These are phyloP conservation scores for Logfia minima DNA, from an alignment of 129 eudicot species.

Conservation along the genomic window DNA sequence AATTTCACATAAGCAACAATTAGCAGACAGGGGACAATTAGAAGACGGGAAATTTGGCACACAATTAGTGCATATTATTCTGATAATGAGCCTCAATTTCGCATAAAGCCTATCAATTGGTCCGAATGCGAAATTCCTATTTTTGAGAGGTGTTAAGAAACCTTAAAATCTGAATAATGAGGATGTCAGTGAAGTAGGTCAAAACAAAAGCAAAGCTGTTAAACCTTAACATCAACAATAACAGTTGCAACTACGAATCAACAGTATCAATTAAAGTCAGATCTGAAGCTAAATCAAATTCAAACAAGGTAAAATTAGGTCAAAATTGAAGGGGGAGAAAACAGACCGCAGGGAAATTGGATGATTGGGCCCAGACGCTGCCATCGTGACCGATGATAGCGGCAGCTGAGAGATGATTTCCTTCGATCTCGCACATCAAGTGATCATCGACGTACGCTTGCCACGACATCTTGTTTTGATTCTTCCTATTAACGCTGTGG, in stretches of 20 bases:
- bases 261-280: background rate
- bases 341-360: conserved; percentile 57
- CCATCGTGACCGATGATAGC: conserved; percentile 70
- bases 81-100: too few relatives aligned
- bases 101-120: too few relatives aligned
- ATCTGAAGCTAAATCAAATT: conserved; percentile 18
- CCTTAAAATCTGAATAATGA: too few relatives aligned
- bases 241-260: background rate
- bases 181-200: too few relatives aligned
- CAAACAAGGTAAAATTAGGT: conserved; percentile 9
- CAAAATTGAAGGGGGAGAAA: background rate
- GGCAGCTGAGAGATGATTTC: conserved; percentile 60
- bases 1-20: background rate
- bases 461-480: conserved; percentile 59
- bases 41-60: too few relatives aligned
- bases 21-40: background rate
- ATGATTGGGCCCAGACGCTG: conserved; percentile 67
- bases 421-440: conserved; percentile 75
- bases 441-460: conserved; percentile 76
- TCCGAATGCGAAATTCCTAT: too few relatives aligned
- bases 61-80: too few relatives aligned
- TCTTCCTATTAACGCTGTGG: conserved; percentile 3
- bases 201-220: too few relatives aligned
- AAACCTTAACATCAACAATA: background rate
- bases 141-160: too few relatives aligned